A percentile compares a stretch with the other conserved stretches of the same genome.
These are phyloP conservation scores for Pseudogymnoascus sp. DNA, from an alignment of 2,329 filamentous ascomycete genomes.

Conservation along the genomic window DNA sequence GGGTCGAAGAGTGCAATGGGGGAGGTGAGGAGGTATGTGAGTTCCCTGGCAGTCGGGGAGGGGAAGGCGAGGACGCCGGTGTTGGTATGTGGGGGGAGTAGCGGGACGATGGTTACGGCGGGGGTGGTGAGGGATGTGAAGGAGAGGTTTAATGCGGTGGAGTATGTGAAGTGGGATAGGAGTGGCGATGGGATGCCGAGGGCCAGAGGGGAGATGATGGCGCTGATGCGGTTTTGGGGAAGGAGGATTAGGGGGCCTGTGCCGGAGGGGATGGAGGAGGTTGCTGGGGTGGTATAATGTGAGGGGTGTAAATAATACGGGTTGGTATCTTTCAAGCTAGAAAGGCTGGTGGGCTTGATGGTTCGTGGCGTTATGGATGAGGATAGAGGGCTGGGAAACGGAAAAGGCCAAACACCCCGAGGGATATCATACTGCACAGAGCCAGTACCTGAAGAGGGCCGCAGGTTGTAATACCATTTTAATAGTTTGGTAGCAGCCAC, in stretches of 20 bases:
- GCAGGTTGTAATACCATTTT: not conserved
- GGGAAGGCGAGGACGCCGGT: conserved; percentile 57
- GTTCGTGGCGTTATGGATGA: not conserved
- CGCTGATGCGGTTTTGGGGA: conserved; percentile 79
- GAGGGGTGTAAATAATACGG: not conserved
- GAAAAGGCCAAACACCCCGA: not conserved
- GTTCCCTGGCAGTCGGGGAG: conserved; percentile 32
- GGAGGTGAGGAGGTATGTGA: not conserved
- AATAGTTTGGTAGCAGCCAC: not conserved
- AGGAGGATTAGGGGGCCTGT: conserved; percentile 52
- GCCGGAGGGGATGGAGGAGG: conserved; percentile 45
- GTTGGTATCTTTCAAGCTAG: not conserved
- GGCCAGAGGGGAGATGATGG: conserved; percentile 76
- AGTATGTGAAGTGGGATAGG: conserved; percentile 63
- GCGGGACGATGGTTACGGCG: conserved; percentile 50
- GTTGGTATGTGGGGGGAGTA: conserved; percentile 51
- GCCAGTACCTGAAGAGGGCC: not conserved
- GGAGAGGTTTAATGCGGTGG: conserved; percentile 58
- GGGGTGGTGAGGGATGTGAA: conserved; percentile 58
- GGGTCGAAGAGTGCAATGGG: conserved; percentile 40
- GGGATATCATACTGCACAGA: not conserved
- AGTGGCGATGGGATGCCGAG: conserved; percentile 75
- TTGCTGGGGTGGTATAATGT: conserved; percentile 20
- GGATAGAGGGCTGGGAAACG: too few species aligned
- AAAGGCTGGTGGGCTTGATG: not conserved